A percentile compares a stretch with the other conserved stretches of the same genome.
Conservation (phyloP, 345 rosid genomes). For the Geranium rotundifolium region DNA sequence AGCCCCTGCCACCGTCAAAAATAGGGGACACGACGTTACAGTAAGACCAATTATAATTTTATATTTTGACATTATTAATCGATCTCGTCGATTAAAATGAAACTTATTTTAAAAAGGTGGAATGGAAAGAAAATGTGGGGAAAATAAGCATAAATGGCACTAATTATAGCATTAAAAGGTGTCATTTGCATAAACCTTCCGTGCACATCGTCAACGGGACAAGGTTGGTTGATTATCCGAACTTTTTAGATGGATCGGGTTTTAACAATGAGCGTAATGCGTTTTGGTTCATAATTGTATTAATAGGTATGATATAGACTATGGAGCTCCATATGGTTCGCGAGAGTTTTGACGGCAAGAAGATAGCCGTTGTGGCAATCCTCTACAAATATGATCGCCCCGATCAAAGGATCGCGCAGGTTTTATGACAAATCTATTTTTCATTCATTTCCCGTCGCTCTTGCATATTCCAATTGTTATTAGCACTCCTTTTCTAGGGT, state of each 20-base stretch:
- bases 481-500: too few species aligned
- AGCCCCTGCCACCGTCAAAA: conserved; percentile 43
- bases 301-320: conserved; percentile 23
- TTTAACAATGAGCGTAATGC: too few species aligned
- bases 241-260: too few species aligned
- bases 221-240: too few species aligned
- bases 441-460: neutral
- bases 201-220: conserved; percentile 51
- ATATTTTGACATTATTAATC: too few species aligned
- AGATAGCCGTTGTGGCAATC: conserved; percentile 42
- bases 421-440: conserved; percentile 2
- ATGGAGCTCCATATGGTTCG: conserved; percentile 72
- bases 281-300: neutral
- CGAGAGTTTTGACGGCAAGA: conserved; percentile 9
- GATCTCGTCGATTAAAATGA: neutral
- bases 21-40: conserved; percentile 87
- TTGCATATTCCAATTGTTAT: too few species aligned
- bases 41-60: conserved; percentile 18
- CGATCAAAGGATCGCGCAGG: conserved; percentile 42
- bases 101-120: conserved; percentile 21
- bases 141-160: conserved; percentile 34
- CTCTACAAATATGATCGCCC: conserved; percentile 45
- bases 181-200: conserved; percentile 69
- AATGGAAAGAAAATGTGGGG: conserved; percentile 65
- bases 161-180: conserved; percentile 28